Conservation (phyloP, 176 grass and related monocot genomes). For the Oryza meyeriana region DNA sequence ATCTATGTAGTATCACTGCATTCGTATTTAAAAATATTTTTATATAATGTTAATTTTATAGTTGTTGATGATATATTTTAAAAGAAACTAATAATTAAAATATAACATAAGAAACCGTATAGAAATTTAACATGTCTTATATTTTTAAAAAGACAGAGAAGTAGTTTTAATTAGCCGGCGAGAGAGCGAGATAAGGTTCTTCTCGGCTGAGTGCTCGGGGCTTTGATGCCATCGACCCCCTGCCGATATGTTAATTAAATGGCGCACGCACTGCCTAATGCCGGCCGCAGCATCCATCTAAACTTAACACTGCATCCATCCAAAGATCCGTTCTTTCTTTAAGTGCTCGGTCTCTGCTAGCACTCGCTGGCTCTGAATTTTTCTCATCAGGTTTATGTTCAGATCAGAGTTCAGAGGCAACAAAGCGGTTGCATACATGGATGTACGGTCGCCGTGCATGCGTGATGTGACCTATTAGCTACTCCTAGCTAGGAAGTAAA, state of each 20-base stretch:
- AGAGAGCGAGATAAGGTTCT: conserved; percentile 40
- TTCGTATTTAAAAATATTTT: too few species aligned
- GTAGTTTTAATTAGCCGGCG: conserved; percentile 14
- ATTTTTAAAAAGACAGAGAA: too few species aligned
- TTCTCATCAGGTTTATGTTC: neutral
- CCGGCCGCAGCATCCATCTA: conserved; percentile 5
- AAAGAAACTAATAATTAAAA: too few species aligned
- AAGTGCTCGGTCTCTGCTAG: neutral
- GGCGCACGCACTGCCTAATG: conserved; percentile 30
- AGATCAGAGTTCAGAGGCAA: neutral
- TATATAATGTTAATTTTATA: too few species aligned
- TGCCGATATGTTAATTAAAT: conserved; percentile 48
- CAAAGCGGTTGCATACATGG: neutral
- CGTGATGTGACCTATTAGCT: neutral
- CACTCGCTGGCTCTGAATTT: neutral
- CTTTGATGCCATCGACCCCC: conserved; percentile 1
- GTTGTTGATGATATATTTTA: too few species aligned
- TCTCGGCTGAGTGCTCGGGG: conserved; percentile 5
- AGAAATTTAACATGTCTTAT: too few species aligned
- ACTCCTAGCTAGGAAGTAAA: too few species aligned
- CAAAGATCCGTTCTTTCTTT: conserved; percentile 18
- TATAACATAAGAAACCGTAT: too few species aligned
- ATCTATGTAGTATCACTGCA: too few species aligned
- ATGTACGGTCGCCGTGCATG: neutral
- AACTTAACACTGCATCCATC: neutral